These are phyloP conservation scores for Nigrograna mackinnonii DNA, from an alignment of 2,329 filamentous ascomycete species.

Conservation along the genomic window DNA sequence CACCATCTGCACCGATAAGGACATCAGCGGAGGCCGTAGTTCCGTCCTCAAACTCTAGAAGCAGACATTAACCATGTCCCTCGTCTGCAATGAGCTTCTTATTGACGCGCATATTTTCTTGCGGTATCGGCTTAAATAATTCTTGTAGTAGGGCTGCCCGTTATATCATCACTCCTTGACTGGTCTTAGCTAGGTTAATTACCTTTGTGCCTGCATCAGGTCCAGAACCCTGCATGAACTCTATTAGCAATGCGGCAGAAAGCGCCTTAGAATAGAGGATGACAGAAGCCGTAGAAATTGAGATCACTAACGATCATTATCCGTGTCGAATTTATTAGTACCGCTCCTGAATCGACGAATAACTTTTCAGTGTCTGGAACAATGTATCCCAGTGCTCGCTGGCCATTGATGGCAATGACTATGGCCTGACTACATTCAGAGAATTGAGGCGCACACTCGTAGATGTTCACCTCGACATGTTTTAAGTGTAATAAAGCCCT, in stretches of 20 bases:
- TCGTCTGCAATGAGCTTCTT: neutral
- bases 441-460: slow-evolving; percentile 36
- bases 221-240: neutral
- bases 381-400: slow-evolving; percentile 4
- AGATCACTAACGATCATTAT: neutral
- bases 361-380: neutral
- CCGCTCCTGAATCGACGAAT: neutral
- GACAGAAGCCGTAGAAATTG: too few relatives aligned
- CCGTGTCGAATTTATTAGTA: neutral
- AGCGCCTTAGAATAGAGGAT: too few relatives aligned
- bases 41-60: neutral
- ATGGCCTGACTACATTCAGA: slow-evolving; percentile 41
- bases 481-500: slow-evolving; percentile 33
- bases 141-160: neutral
- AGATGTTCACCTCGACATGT: slow-evolving; percentile 40
- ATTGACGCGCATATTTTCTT: neutral
- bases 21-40: neutral
- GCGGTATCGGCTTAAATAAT: neutral
- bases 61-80: neutral
- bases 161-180: neutral
- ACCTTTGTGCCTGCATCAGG: neutral
- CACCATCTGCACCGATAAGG: slow-evolving; percentile 33
- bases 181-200: neutral
- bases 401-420: slow-evolving; percentile 43
- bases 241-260: neutral